Percentiles rank a stretch among this genome's conserved stretches.
phyloP scores from a whole-genome alignment of 768 basidiomycete species.

The Russula brevipes region DNA sequence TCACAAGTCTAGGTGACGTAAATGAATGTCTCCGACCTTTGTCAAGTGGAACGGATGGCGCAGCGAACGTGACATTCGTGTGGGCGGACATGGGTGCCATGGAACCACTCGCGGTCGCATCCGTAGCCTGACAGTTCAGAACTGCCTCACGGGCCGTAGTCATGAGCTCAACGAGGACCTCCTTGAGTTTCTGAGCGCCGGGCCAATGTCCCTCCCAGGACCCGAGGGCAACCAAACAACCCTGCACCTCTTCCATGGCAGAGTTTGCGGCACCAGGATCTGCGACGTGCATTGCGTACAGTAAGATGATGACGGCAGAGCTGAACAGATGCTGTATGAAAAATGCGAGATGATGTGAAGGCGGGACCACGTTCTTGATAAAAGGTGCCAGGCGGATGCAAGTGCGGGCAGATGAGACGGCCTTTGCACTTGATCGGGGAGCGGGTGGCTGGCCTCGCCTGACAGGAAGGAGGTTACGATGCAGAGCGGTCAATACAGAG shows the following conservation, averaged over 20 bases:
- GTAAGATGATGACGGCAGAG: slow-evolving; percentile 76
- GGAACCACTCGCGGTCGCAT: slow-evolving; percentile 25
- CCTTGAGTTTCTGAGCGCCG: slow-evolving; percentile 82
- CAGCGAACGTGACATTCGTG: slow-evolving; percentile 5
- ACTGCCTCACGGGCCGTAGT: slow-evolving; percentile 69
- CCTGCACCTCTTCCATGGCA: slow-evolving; percentile 80
- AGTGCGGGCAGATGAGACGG: slow-evolving; percentile 77
- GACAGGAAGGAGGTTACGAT: slow-evolving; percentile 82
- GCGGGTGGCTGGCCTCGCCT: slow-evolving; percentile 63
- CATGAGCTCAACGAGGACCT: slow-evolving; percentile 64
- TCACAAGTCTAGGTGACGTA: slow-evolving; percentile 17
- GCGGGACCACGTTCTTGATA: slow-evolving; percentile 76
- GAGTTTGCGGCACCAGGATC: slow-evolving; percentile 59
- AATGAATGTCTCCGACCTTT: slow-evolving; percentile 26
- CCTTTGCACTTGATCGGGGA: slow-evolving; percentile 71
- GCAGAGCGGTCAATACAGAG: slow-evolving; percentile 79
- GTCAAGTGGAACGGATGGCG: slow-evolving; percentile 12
- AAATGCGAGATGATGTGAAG: slow-evolving; percentile 83
- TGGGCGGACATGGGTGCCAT: slow-evolving; percentile 9
- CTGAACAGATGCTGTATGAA: slow-evolving; percentile 89
- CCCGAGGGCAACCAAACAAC: slow-evolving; percentile 62
- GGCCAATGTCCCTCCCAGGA: slow-evolving; percentile 87
- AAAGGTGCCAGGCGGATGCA: slow-evolving; percentile 83
- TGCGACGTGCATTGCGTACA: slow-evolving; percentile 80
- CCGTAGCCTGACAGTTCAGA: slow-evolving; percentile 29